phyloP scores from a whole-genome alignment of 2,329 filamentous ascomycete genomes.

The Stachybotrys chlorohalonatus region DNA sequence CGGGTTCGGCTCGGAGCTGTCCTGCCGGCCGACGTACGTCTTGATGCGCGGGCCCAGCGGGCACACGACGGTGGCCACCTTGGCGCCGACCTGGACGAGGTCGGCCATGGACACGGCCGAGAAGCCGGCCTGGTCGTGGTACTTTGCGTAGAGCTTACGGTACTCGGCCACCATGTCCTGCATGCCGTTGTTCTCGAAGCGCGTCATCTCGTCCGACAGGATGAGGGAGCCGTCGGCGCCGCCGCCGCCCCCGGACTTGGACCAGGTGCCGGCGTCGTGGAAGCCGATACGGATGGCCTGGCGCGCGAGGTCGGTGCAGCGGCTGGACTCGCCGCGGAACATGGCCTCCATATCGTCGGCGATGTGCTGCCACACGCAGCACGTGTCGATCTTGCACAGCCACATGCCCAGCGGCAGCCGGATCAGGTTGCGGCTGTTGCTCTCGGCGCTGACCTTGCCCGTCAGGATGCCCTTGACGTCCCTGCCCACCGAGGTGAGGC shows the following conservation, averaged over 20 bases:
- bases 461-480: constrained; percentile 28
- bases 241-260: constrained; percentile 25
- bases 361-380: constrained; percentile 36
- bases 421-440: constrained; percentile 12
- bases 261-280: constrained; percentile 38
- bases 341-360: constrained; percentile 25
- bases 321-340: constrained; percentile 26
- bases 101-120: constrained; percentile 41
- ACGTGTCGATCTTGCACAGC: constrained; percentile 27
- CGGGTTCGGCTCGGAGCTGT: constrained; percentile 29
- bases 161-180: constrained; percentile 31
- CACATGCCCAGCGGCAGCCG: constrained; percentile 11
- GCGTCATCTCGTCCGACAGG: constrained; percentile 25
- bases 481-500: constrained; percentile 24
- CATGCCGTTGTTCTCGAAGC: constrained; percentile 38
- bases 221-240: constrained; percentile 39
- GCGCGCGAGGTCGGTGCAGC: constrained; percentile 34
- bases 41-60: constrained; percentile 36
- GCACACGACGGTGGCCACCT: constrained; percentile 37
- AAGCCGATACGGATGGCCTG: constrained; percentile 37
- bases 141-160: constrained; percentile 29
- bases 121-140: constrained; percentile 19
- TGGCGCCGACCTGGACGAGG: constrained; percentile 43
- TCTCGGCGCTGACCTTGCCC: constrained; percentile 16
- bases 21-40: constrained; percentile 41